Conservation (phyloP, 2,329 filamentous ascomycete species). For the Penicillium sp. region DNA sequence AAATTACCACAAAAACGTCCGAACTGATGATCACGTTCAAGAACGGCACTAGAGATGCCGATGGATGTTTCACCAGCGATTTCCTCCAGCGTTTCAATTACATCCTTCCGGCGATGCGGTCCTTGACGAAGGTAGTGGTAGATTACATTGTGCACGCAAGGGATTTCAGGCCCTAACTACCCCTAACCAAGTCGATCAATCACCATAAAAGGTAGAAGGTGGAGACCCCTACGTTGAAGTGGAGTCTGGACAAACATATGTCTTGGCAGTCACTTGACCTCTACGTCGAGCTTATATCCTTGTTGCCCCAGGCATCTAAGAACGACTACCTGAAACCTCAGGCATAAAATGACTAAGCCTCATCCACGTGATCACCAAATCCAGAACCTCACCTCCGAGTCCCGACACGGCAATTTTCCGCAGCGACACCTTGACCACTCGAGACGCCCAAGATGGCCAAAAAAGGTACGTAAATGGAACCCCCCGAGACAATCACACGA, state of each 20-base stretch:
- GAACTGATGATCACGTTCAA: background rate
- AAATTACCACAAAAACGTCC: background rate
- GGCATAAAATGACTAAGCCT: slow-evolving; percentile 1
- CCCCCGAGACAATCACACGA: background rate
- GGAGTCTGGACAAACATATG: too few relatives aligned
- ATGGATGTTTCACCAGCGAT: background rate
- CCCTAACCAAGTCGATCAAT: too few relatives aligned
- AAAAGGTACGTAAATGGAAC: slow-evolving; percentile 12
- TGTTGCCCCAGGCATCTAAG: background rate
- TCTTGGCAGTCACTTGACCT: too few relatives aligned
- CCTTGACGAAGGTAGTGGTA: slow-evolving; percentile 1
- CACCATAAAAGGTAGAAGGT: too few relatives aligned
- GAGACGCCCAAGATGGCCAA: slow-evolving; percentile 25
- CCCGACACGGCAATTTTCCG: slow-evolving; percentile 14
- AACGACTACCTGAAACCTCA: too few relatives aligned
- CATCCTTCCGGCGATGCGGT: background rate
- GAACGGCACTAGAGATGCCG: background rate
- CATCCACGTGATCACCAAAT: background rate
- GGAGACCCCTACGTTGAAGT: too few relatives aligned
- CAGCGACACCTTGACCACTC: slow-evolving; percentile 15
- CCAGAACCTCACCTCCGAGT: slow-evolving; percentile 5
- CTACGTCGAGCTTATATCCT: too few relatives aligned
- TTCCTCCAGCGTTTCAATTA: background rate
- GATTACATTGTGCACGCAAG: background rate
- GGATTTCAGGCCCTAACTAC: too few relatives aligned